A percentile compares a stretch with the other conserved stretches of the same genome.
Conservation (phyloP, 2,329 filamentous ascomycete species). For the Ceratocystis variospora region DNA sequence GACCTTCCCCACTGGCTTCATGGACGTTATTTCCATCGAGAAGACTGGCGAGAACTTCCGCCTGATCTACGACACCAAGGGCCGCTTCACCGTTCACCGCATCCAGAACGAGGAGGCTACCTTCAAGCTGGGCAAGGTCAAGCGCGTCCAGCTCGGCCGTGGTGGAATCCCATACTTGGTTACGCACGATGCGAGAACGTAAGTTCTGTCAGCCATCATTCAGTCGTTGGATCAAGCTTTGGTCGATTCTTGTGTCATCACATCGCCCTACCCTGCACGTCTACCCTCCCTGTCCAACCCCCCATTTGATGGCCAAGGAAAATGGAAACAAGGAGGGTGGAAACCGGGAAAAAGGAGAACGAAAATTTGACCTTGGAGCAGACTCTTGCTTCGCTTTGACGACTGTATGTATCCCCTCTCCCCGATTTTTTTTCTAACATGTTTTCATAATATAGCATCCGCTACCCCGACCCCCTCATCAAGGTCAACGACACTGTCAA, state of each 20-base stretch:
- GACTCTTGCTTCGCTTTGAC: constrained; percentile 32
- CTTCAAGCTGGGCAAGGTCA: constrained; percentile 99
- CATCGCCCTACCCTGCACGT: constrained; percentile 9
- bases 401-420: constrained; percentile 38
- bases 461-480: constrained; percentile 95
- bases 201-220: constrained; percentile 96
- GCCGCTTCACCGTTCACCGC: constrained; percentile 99
- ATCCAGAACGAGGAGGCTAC: constrained; percentile 97
- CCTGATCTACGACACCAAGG: constrained; percentile 99
- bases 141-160: constrained; percentile 97
- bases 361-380: constrained; percentile 20
- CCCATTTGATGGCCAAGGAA: too few relatives aligned
- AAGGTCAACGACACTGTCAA: constrained; percentile 99
- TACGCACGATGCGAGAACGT: constrained; percentile 99
- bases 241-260: constrained; percentile 41
- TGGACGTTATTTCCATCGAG: constrained; percentile 98
- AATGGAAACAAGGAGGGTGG: too few relatives aligned
- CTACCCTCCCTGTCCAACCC: background rate
- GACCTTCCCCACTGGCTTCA: constrained; percentile 96
- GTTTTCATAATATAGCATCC: constrained; percentile 55
- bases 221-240: constrained; percentile 99
- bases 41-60: constrained; percentile 99
- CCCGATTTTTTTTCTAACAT: constrained; percentile 29
- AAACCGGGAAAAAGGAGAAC: constrained; percentile 14
- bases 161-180: constrained; percentile 99